Conservation (phyloP, 2,329 filamentous ascomycete genomes). For the Sclerotinia nivalis region DNA sequence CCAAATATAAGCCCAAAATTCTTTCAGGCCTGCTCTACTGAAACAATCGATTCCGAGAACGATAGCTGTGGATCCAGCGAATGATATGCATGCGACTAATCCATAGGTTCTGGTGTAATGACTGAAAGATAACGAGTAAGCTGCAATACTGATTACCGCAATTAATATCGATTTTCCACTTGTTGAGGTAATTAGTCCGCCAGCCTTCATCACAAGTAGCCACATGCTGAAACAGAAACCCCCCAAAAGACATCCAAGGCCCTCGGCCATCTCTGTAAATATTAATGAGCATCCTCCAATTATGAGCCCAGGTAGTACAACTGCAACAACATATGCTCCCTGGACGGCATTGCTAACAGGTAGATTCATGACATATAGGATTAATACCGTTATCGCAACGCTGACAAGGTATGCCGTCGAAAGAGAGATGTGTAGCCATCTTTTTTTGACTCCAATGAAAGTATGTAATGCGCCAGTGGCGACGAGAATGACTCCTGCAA, state of each 20-base stretch:
- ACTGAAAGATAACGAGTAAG: conserved; percentile 76
- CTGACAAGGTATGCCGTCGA: conserved; percentile 73
- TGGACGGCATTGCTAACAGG: conserved; percentile 76
- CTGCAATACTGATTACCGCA: conserved; percentile 64
- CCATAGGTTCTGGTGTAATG: conserved; percentile 76
- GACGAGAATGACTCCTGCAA: conserved; percentile 77
- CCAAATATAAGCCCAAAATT: conserved; percentile 97
- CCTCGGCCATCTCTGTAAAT: conserved; percentile 79
- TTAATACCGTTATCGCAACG: conserved; percentile 75
- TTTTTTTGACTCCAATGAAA: conserved; percentile 80
- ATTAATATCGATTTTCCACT: conserved; percentile 74
- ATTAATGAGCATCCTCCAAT: conserved; percentile 74
- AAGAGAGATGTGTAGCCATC: conserved; percentile 76
- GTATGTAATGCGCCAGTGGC: conserved; percentile 69
- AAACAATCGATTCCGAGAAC: conserved; percentile 90
- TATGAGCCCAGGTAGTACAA: conserved; percentile 68
- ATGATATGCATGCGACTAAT: conserved; percentile 74
- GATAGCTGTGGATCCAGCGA: conserved; percentile 75
- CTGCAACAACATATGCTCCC: conserved; percentile 82
- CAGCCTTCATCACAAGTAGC: conserved; percentile 75
- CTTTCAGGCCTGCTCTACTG: conserved; percentile 84
- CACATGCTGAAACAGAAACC: conserved; percentile 56
- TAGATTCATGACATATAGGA: conserved; percentile 83
- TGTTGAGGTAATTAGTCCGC: conserved; percentile 67
- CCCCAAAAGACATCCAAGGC: conserved; percentile 60